Conservation (phyloP, 2,329 filamentous ascomycete genomes). For the Xylaria sp. region DNA sequence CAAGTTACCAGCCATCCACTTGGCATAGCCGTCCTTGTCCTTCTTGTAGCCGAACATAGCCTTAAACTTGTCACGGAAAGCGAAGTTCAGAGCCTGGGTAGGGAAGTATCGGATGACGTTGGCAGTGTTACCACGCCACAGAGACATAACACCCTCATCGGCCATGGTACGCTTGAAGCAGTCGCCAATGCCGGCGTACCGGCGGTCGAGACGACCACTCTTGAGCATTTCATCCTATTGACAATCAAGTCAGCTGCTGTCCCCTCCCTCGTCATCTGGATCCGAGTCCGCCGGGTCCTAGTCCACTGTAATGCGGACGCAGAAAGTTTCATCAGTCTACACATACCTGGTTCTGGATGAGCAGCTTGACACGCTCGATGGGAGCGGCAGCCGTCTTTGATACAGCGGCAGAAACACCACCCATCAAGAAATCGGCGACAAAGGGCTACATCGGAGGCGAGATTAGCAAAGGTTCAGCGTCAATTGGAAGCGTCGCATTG, state of each 20-base stretch:
- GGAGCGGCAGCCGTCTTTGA: slow-evolving; percentile 99
- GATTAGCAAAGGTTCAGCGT: slow-evolving; percentile 50
- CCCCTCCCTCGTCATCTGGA: neutral
- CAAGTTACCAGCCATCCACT: slow-evolving; percentile 99
- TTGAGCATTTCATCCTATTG: slow-evolving; percentile 99
- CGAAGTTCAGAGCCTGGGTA: slow-evolving; percentile 99
- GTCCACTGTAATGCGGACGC: neutral
- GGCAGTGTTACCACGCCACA: slow-evolving; percentile 99
- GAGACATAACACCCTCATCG: slow-evolving; percentile 91
- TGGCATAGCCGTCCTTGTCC: slow-evolving; percentile 96
- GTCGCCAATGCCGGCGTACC: slow-evolving; percentile 92
- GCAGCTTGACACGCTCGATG: slow-evolving; percentile 99
- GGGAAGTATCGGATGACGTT: slow-evolving; percentile 99
- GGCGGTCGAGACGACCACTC: slow-evolving; percentile 96
- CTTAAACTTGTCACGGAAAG: slow-evolving; percentile 99
- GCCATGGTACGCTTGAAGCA: slow-evolving; percentile 94
- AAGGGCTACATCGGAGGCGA: slow-evolving; percentile 74
- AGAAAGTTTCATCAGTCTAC: neutral
- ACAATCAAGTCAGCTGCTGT: neutral
- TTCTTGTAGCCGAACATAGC: slow-evolving; percentile 99
- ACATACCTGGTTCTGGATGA: slow-evolving; percentile 99
- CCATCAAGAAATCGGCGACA: slow-evolving; percentile 91
- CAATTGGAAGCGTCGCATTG: neutral
- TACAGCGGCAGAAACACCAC: slow-evolving; percentile 99
- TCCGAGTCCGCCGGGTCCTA: too few species aligned